phyloP scores from a whole-genome alignment of 164 flowering plant species.

The Vitis rotundifolia region DNA sequence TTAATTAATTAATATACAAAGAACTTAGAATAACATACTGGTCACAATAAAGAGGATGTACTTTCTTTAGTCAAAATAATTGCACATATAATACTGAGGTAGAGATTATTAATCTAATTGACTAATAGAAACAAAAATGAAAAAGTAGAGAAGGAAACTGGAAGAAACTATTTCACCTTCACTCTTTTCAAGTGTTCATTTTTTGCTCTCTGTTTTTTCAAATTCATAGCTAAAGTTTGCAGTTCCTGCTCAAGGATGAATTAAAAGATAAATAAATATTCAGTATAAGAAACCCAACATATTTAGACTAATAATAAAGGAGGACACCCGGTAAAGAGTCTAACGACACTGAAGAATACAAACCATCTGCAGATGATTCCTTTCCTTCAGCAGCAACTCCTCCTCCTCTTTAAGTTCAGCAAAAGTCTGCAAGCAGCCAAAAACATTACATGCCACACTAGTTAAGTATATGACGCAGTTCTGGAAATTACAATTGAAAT shows the following conservation, averaged over 20 bases:
- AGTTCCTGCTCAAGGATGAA: slow-evolving; percentile 32
- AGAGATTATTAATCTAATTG: background rate
- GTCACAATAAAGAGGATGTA: too few relatives aligned
- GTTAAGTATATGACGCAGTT: too few relatives aligned
- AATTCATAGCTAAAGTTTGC: slow-evolving; percentile 13
- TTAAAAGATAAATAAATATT: background rate
- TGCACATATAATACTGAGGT: too few relatives aligned
- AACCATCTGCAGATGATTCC: slow-evolving; percentile 39
- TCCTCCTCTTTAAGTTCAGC: slow-evolving; percentile 51
- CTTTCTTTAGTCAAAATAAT: too few relatives aligned
- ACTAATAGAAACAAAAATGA: background rate
- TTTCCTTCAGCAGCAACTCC: slow-evolving; percentile 39
- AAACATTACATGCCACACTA: background rate
- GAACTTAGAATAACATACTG: too few relatives aligned
- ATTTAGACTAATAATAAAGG: background rate
- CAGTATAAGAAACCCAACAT: background rate
- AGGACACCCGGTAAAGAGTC: background rate
- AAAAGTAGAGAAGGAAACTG: background rate
- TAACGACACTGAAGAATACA: background rate
- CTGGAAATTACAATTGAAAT: too few relatives aligned
- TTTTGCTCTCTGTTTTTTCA: slow-evolving; percentile 30
- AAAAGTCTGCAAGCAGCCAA: slow-evolving; percentile 36
- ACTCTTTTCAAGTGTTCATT: slow-evolving; percentile 40
- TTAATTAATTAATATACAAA: too few relatives aligned
- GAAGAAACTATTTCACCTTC: slow-evolving; percentile 34